These are phyloP conservation scores for Eucalyptus erythrocorys DNA, from an alignment of 345 rosid genomes.

Conservation along the genomic window DNA sequence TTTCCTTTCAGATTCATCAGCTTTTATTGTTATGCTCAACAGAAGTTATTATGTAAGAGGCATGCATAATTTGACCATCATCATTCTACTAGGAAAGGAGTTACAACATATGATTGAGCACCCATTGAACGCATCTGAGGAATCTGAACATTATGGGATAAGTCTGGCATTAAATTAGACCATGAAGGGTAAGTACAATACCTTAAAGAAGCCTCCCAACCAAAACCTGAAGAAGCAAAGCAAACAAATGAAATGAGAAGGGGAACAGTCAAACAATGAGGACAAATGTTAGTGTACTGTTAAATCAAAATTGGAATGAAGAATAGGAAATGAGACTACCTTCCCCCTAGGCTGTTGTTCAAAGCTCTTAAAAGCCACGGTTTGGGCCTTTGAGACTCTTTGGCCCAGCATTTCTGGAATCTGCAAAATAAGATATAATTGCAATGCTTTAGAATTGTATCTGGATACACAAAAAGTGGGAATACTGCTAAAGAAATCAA, in stretches of 20 bases:
- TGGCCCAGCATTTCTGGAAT: constrained; percentile 67
- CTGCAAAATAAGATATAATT: constrained; percentile 14
- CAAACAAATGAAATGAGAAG: not conserved
- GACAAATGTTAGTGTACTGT: not conserved
- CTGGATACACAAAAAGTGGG: not conserved
- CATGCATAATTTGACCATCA: not conserved
- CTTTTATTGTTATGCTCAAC: not conserved
- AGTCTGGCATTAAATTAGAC: not conserved
- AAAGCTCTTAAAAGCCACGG: constrained; percentile 91
- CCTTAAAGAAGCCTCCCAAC: constrained; percentile 89
- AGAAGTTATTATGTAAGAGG: not conserved
- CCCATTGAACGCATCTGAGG: not conserved
- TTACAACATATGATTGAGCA: not conserved
- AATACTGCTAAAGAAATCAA: constrained; percentile 4
- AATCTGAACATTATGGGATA: not conserved
- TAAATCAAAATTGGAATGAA: not conserved
- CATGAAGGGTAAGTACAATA: constrained; percentile 1
- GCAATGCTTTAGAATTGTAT: not conserved
- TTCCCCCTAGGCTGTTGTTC: constrained; percentile 74
- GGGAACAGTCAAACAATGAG: not conserved
- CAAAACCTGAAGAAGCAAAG: constrained; percentile 53
- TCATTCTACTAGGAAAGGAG: not conserved
- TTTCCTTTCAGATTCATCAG: not conserved
- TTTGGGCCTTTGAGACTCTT: constrained; percentile 51
- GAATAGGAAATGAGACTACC: constrained; percentile 21